These are phyloP conservation scores for Sporothrix globosa DNA, from an alignment of 2,329 filamentous ascomycete genomes.

Conservation along the genomic window DNA sequence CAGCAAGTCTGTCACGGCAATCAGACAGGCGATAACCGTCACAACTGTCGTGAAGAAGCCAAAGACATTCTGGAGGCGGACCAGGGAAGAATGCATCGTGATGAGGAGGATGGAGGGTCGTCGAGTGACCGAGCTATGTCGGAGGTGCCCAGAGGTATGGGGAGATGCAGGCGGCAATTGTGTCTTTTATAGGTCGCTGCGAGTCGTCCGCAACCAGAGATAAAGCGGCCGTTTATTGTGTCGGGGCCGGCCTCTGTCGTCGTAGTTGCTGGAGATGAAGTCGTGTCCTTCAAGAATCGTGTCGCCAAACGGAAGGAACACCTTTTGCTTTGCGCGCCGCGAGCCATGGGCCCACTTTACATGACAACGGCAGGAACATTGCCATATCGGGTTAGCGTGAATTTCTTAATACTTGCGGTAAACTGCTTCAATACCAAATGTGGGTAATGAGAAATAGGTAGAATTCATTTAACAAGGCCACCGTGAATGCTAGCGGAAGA, in stretches of 20 bases:
- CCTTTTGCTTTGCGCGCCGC: constrained; percentile 19
- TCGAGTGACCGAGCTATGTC: not conserved
- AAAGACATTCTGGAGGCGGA: constrained; percentile 88
- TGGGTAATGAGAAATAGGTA: not conserved
- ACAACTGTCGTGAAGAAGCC: constrained; percentile 97
- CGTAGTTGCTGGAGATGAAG: constrained; percentile 5
- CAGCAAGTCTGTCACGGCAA: constrained; percentile 78
- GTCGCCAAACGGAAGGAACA: constrained; percentile 29
- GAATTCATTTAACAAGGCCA: not conserved
- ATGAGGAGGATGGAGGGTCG: constrained; percentile 26
- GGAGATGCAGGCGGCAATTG: too few species aligned
- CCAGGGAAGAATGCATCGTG: constrained; percentile 84
- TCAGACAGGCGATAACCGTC: constrained; percentile 75
- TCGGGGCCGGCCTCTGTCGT: constrained; percentile 3
- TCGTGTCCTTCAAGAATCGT: constrained; percentile 2
- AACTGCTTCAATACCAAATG: not conserved
- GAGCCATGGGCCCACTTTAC: constrained; percentile 27
- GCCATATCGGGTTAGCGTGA: constrained; percentile 8
- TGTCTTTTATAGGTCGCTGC: too few species aligned
- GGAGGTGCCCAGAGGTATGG: not conserved
- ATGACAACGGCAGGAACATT: not conserved
- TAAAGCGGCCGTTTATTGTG: constrained; percentile 5
- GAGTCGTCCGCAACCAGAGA: not conserved
- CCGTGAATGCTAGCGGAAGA: not conserved
- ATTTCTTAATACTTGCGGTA: not conserved